A percentile compares a stretch with the other conserved stretches of the same genome.
These are phyloP conservation scores for Torulaspora gathmanii DNA, from an alignment of 805 yeast species.

Conservation along the genomic window DNA sequence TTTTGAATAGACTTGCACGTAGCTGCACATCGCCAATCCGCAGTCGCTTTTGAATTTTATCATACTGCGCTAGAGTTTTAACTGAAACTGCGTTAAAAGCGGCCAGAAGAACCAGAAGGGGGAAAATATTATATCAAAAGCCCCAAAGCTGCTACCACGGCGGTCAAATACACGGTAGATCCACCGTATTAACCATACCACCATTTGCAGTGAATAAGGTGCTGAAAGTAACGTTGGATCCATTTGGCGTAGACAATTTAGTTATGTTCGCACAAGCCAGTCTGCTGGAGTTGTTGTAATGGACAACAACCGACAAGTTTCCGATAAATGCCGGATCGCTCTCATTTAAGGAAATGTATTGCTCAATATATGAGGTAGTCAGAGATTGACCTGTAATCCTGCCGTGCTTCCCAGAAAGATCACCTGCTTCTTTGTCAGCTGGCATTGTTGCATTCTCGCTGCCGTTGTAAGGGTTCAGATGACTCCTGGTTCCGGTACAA, in stretches of 20 bases:
- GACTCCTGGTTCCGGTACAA: slow-evolving; percentile 53
- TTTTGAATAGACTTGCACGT: no score
- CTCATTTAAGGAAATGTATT: slow-evolving; percentile 58
- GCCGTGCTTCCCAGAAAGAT: slow-evolving; percentile 75
- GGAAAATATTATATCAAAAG: neutral
- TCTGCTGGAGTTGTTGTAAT: slow-evolving; percentile 49
- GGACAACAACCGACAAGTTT: slow-evolving; percentile 53
- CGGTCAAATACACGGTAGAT: neutral
- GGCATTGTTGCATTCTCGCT: slow-evolving; percentile 18
- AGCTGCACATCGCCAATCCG: no score
- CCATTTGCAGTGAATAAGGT: neutral
- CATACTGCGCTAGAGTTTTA: neutral
- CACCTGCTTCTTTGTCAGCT: slow-evolving; percentile 51
- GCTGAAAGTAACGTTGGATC: neutral
- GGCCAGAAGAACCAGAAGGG: neutral
- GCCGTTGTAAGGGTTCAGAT: slow-evolving; percentile 63
- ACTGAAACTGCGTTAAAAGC: neutral
- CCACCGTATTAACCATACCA: neutral
- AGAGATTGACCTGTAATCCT: slow-evolving; percentile 64
- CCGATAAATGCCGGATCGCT: slow-evolving; percentile 54
- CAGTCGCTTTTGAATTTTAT: neutral
- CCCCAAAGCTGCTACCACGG: slow-evolving; percentile 1
- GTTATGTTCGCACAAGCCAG: slow-evolving; percentile 60
- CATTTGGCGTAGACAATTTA: neutral
- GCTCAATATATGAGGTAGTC: slow-evolving; percentile 59